These are phyloP conservation scores for Bipolaris gigantea DNA, from an alignment of 2,329 filamentous ascomycete genomes.

Conservation along the genomic window DNA sequence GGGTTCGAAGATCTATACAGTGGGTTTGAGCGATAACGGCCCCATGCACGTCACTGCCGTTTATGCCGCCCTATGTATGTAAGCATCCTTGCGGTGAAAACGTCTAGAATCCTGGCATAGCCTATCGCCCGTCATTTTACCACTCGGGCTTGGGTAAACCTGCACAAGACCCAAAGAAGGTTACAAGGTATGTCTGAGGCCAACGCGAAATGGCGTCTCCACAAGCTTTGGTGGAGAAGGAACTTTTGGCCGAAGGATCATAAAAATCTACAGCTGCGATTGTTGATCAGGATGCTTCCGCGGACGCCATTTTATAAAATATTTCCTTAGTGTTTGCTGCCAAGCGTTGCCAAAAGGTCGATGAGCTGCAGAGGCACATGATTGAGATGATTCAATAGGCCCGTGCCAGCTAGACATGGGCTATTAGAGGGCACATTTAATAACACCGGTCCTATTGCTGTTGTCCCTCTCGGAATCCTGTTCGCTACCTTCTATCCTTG, in stretches of 20 bases:
- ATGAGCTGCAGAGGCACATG: conserved; percentile 4
- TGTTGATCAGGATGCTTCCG: not conserved
- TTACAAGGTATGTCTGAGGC: conserved; percentile 10
- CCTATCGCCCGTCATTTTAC: conserved; percentile 10
- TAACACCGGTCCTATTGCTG: conserved; percentile 19
- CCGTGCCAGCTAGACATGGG: conserved; percentile 6
- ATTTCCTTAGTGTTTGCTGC: conserved; percentile 6
- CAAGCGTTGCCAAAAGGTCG: conserved; percentile 1
- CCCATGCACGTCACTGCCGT: not conserved
- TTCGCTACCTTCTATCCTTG: conserved; percentile 12
- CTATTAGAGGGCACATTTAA: conserved; percentile 17
- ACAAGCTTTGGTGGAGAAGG: conserved; percentile 5
- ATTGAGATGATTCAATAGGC: conserved; percentile 1
- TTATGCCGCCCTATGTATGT: conserved; percentile 6
- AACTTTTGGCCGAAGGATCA: not conserved
- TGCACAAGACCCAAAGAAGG: not conserved
- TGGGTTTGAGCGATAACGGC: not conserved
- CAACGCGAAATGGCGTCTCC: not conserved
- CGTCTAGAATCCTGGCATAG: not conserved
- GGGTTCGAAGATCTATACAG: not conserved
- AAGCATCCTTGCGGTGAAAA: conserved; percentile 2
- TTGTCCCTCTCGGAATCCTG: conserved; percentile 7
- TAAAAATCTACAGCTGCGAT: conserved; percentile 13
- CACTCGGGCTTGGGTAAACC: not conserved
- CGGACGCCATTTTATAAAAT: conserved; percentile 6